Conservation (phyloP, 2,329 filamentous ascomycete species). For the Penicillium vulpinum region DNA sequence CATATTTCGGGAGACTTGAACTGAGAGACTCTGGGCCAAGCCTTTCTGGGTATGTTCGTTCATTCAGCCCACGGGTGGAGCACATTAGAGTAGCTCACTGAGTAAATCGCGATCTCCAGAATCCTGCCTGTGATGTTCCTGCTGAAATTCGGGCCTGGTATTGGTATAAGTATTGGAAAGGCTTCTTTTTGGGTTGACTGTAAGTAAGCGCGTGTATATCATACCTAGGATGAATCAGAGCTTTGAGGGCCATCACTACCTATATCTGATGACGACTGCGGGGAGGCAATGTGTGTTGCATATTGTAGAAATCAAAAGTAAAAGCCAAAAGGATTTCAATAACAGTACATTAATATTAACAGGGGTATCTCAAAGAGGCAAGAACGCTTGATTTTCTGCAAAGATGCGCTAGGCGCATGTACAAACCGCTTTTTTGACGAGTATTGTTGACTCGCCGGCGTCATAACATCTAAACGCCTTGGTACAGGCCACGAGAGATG, state of each 20-base stretch:
- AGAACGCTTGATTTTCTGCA: background rate
- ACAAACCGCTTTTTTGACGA: background rate
- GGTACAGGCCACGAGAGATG: conserved; percentile 5
- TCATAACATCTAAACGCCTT: background rate
- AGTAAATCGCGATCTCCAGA: no score
- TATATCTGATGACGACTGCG: background rate
- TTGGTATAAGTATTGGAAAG: background rate
- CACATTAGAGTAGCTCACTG: no score
- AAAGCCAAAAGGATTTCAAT: background rate
- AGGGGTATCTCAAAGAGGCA: conserved; percentile 6
- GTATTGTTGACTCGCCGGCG: background rate
- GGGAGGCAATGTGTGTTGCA: background rate
- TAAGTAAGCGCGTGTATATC: background rate
- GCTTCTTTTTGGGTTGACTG: background rate
- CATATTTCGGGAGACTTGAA: no score
- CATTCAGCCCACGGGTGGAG: no score
- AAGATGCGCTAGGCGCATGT: background rate
- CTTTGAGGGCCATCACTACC: background rate
- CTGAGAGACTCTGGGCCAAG: no score
- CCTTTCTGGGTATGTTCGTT: no score
- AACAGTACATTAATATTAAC: background rate
- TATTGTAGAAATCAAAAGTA: background rate
- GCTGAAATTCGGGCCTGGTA: no score
- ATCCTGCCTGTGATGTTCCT: no score
- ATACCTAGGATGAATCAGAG: background rate